phyloP scores from a whole-genome alignment of 208 protist genomes.

The Trypanosoma theileri region DNA sequence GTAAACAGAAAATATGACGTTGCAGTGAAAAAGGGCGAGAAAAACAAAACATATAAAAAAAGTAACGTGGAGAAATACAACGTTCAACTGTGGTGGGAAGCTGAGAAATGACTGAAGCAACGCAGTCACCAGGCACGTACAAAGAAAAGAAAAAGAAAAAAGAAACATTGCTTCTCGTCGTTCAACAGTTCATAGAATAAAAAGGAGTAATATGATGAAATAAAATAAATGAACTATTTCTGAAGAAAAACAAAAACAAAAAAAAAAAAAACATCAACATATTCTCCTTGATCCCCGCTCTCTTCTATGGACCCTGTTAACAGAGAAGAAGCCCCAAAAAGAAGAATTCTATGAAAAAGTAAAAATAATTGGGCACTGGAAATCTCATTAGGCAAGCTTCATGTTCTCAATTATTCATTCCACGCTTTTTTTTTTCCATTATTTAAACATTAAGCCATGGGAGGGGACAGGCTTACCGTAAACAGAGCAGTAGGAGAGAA shows the following conservation, averaged over 20 bases:
- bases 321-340: too few relatives aligned
- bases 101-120: too few relatives aligned
- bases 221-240: neutral
- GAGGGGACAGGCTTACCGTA: too few relatives aligned
- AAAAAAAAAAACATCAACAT: conserved; percentile 3
- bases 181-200: neutral
- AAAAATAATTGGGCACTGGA: too few relatives aligned
- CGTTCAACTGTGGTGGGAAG: too few relatives aligned
- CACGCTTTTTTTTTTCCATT: neutral
- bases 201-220: neutral
- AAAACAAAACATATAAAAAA: too few relatives aligned
- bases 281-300: neutral
- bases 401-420: neutral
- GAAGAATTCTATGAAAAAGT: neutral
- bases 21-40: too few relatives aligned
- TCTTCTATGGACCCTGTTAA: neutral
- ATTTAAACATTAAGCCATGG: neutral
- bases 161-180: neutral
- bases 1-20: too few relatives aligned
- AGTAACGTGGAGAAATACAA: too few relatives aligned
- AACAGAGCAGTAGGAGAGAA: too few relatives aligned
- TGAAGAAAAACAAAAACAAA: conserved; percentile 5
- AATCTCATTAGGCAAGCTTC: too few relatives aligned
- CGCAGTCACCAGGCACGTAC: too few relatives aligned
- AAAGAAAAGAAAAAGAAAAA: conserved; percentile 12